phyloP scores from a whole-genome alignment of 805 yeast genomes.

The Candida caryicola region DNA sequence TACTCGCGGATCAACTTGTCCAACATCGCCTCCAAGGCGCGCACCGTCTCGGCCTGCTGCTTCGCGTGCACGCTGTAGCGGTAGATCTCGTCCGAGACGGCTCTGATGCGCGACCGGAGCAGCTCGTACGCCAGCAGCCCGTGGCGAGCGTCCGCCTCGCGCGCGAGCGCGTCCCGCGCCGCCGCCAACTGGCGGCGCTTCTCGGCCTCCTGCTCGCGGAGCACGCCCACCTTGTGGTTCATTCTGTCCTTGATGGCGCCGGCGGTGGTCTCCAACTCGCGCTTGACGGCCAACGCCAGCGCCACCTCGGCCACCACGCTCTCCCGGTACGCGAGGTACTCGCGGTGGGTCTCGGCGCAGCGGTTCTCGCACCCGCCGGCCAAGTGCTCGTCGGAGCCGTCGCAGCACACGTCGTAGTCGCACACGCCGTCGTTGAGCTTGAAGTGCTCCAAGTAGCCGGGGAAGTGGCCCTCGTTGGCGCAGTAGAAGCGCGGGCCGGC shows the following conservation, averaged over 20 bases:
- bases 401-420: slow-evolving; percentile 87
- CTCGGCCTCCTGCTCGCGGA: slow-evolving; percentile 6
- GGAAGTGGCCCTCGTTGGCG: slow-evolving; percentile 65
- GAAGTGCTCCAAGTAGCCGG: slow-evolving; percentile 60
- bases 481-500: slow-evolving; percentile 59
- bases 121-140: slow-evolving; percentile 13
- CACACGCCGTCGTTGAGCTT: slow-evolving; percentile 88
- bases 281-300: slow-evolving; percentile 28
- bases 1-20: slow-evolving; percentile 52
- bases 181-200: slow-evolving; percentile 11
- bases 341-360: slow-evolving; percentile 50
- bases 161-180: not conserved
- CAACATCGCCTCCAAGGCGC: slow-evolving; percentile 46
- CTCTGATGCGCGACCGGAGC: slow-evolving; percentile 15
- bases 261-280: slow-evolving; percentile 23
- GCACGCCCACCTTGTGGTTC: slow-evolving; percentile 5
- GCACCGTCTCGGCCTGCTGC: slow-evolving; percentile 17
- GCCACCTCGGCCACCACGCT: slow-evolving; percentile 13
- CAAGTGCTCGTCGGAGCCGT: slow-evolving; percentile 82
- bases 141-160: not conserved
- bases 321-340: slow-evolving; percentile 21
- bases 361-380: slow-evolving; percentile 49
- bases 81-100: slow-evolving; percentile 5
- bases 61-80: slow-evolving; percentile 6
- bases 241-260: slow-evolving; percentile 14